A percentile compares a stretch with the other conserved stretches of the same genome.
Conservation (phyloP, 257 asterid species). For the Nicotiana tabacum region DNA sequence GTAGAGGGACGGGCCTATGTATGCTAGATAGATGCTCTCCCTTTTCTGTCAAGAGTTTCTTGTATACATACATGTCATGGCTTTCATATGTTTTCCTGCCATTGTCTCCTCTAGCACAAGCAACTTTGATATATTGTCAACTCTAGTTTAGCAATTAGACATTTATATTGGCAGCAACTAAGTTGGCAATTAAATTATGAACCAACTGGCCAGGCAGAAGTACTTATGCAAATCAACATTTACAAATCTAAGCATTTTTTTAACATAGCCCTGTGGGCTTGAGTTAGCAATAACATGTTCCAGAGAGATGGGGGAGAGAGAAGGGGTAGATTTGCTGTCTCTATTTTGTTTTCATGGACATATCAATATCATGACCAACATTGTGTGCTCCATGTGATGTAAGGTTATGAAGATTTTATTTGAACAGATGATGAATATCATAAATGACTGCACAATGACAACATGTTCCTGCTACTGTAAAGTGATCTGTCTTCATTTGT, state of each 20-base stretch:
- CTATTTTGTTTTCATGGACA: neutral
- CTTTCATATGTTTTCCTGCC: neutral
- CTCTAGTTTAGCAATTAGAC: neutral
- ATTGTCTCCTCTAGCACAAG: neutral
- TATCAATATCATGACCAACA: neutral
- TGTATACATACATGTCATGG: neutral
- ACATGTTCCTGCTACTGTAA: neutral
- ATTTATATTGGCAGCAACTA: neutral
- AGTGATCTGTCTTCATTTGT: conserved; percentile 5
- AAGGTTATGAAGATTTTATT: neutral
- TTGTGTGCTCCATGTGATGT: neutral
- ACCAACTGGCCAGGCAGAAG: neutral
- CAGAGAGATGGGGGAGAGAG: neutral
- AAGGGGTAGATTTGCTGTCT: neutral
- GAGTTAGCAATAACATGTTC: neutral
- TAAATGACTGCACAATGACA: neutral
- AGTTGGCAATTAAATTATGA: neutral
- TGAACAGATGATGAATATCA: neutral
- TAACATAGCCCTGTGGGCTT: neutral
- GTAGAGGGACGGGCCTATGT: no score
- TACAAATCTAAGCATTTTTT: neutral
- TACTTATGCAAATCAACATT: neutral
- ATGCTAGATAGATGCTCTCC: neutral
- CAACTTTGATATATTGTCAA: neutral
- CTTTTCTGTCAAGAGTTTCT: neutral